Evolutionary conservation across 345 rosid genomes (phyloP).

Genomic region (Moricandia moricandioides): DNA sequence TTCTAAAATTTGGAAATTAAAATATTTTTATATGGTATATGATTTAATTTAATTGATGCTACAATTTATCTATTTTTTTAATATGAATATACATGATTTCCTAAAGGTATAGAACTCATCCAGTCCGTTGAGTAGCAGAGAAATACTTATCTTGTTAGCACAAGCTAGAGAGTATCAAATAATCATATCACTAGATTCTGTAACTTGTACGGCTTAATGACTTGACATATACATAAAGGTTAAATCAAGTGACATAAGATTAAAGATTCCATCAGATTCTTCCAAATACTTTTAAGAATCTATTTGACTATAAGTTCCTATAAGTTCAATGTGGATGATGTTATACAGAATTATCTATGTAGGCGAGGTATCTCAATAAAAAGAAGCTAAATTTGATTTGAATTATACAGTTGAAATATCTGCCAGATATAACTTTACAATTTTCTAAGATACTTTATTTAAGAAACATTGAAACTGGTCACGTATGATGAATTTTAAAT

Average conservation of each 20-base stretch:
- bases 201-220: slow-evolving; percentile 29
- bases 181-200: slow-evolving; percentile 4
- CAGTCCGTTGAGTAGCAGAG: background rate
- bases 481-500: slow-evolving; percentile 8
- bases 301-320: background rate
- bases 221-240: slow-evolving; percentile 18
- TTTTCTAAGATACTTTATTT: background rate
- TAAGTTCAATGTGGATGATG: background rate
- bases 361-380: background rate
- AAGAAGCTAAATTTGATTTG: background rate
- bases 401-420: background rate
- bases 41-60: too few species aligned
- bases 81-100: too few species aligned
- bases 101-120: background rate
- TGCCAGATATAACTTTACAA: background rate
- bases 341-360: too few species aligned
- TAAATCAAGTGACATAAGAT: slow-evolving; percentile 25
- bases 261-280: slow-evolving; percentile 23
- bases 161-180: slow-evolving; percentile 22
- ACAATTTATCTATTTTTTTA: too few species aligned
- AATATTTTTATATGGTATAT: too few species aligned
- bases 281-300: background rate
- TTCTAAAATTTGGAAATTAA: too few species aligned
- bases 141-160: slow-evolving; percentile 5
- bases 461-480: background rate